phyloP scores from a whole-genome alignment of 108 stramenopile genomes.

The Skeletonema marinoi region DNA sequence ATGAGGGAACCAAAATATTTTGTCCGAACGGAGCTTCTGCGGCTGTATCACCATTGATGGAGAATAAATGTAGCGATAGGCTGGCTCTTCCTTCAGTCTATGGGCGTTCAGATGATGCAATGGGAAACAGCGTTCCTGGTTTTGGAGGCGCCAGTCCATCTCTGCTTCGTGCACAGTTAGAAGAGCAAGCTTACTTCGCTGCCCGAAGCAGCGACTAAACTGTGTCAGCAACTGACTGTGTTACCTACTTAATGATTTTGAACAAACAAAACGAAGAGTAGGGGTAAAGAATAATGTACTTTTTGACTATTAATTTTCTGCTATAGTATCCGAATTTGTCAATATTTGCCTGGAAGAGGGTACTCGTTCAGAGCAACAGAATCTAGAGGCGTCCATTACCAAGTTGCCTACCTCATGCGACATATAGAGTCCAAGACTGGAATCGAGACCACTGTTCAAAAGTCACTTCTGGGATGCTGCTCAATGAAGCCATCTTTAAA shows the following conservation, averaged over 20 bases:
- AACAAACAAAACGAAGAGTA: no score
- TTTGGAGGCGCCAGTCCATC: constrained; percentile 37
- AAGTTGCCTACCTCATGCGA: no score
- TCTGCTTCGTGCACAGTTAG: constrained; percentile 36
- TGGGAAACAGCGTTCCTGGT: constrained; percentile 85
- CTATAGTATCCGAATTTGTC: no score
- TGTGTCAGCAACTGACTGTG: neutral
- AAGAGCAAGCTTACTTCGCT: constrained; percentile 42
- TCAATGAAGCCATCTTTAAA: no score
- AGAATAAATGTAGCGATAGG: constrained; percentile 86
- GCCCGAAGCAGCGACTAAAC: constrained; percentile 7
- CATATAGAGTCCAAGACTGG: no score
- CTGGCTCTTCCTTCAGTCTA: constrained; percentile 72
- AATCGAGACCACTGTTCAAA: no score
- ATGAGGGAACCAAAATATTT: constrained; percentile 77
- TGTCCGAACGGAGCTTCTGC: constrained; percentile 84
- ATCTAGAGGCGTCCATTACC: no score
- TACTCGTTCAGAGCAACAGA: no score
- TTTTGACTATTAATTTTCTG: no score
- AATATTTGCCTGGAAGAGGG: no score
- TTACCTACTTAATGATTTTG: neutral
- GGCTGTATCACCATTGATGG: constrained; percentile 82
- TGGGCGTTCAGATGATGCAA: constrained; percentile 70
- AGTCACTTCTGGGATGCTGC: no score
- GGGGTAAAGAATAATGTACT: no score